Evolutionary conservation across 805 yeast species (phyloP), one percentile per base, ranked within the genome.

Genomic region (Yarrowia divulgata): DNA sequence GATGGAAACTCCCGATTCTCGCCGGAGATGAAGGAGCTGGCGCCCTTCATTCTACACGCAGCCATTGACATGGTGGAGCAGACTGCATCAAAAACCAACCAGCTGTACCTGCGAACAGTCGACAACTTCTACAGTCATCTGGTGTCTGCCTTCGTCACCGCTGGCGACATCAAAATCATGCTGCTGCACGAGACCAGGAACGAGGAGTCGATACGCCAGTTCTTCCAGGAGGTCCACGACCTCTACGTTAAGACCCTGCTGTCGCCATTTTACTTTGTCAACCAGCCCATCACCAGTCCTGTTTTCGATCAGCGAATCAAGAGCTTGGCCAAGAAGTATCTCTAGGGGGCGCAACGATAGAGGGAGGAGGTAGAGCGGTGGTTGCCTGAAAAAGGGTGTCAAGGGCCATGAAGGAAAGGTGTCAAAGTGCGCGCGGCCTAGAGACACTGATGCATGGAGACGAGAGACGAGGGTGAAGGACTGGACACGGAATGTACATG

Each of bases 51-150:
- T 37, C 85, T 93, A 43, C 97, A 95, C 75, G 86, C 97, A 0
- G 87, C 98, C 1, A 79, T 95, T 45, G 99, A 95, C 77, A 83
- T 95, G n/a, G 87, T 95, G 0, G 97, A 95, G 72, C 97, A 93
- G 74, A 79, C 87, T 2, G 98, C 93, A 76, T 93, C 97, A 94
- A 85, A 86, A 60, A 82, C 85, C 10, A 86, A 83, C 71, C 82
- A 84, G 54, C 82, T 90, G 71, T 89, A 90, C 75, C 80, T 93
- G 71, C 93, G 94, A 57, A 85, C 85, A 55, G 85, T 94, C 19
- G 99, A 95, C 79, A 87, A 88, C 45, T 94, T 92, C 77, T 91
- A 93, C 77, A 96, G 95, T 6, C 86, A 88, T 72, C 81, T 84
- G 60, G 86, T 94, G n/a, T 90, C 92, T 69, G 96, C 94, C 3